Evolutionary conservation across 2,329 filamentous ascomycete genomes (phyloP).

Genomic region (Colletotrichum brevisporum): DNA sequence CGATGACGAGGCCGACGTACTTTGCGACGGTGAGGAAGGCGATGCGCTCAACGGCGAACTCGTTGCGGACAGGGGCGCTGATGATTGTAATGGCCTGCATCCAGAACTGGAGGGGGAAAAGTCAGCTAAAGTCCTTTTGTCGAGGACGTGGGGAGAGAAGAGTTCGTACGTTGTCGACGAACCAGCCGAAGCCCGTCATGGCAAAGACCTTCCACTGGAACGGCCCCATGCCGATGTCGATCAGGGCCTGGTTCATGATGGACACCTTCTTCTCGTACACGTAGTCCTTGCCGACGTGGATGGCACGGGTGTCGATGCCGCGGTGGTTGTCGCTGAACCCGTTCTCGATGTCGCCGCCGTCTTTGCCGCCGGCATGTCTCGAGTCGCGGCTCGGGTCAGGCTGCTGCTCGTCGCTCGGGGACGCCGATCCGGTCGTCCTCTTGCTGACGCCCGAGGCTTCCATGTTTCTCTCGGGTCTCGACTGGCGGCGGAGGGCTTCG

Average conservation of each 20-base stretch:
- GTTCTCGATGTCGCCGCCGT: constrained; percentile 3
- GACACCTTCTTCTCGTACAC: constrained; percentile 44
- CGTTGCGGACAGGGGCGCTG: constrained; percentile 47
- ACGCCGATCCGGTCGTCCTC: not conserved
- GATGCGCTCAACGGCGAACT: constrained; percentile 48
- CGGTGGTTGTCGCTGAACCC: constrained; percentile 25
- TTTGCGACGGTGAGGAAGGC: constrained; percentile 49
- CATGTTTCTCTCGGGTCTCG: not conserved
- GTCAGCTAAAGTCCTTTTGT: not conserved
- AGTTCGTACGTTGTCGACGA: constrained; percentile 43
- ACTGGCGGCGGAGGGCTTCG: not conserved
- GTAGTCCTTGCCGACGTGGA: constrained; percentile 37
- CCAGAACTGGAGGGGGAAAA: constrained; percentile 41
- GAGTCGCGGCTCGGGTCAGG: not conserved
- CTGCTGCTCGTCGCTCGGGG: not conserved
- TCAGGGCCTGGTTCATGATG: constrained; percentile 45
- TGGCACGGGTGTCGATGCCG: constrained; percentile 42
- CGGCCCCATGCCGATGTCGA: constrained; percentile 44
- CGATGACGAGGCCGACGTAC: constrained; percentile 47
- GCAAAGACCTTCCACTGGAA: constrained; percentile 42
- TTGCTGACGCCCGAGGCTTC: not conserved
- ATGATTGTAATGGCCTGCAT: constrained; percentile 49
- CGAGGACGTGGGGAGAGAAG: not conserved
- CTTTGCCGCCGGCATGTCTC: not conserved
- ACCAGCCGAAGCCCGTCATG: constrained; percentile 47